A percentile compares a stretch with the other conserved stretches of the same genome.
These are phyloP conservation scores for Penicillium sp. DNA, from an alignment of 2,329 filamentous ascomycete genomes.

Conservation along the genomic window DNA sequence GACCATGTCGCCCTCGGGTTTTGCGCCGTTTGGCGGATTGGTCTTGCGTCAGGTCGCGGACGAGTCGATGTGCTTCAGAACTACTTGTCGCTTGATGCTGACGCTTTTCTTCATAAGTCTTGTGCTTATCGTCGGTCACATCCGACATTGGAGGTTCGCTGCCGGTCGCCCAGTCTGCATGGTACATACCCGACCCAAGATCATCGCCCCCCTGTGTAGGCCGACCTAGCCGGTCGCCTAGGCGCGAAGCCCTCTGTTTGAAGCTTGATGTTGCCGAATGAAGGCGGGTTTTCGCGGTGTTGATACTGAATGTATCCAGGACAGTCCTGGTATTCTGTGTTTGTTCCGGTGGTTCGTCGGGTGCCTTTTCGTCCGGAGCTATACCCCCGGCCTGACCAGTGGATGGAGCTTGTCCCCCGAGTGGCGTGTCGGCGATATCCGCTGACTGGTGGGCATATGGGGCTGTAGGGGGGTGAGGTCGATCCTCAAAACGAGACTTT, in stretches of 20 bases:
- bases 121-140: conserved; percentile 32
- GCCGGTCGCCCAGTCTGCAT: conserved; percentile 29
- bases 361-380: conserved; percentile 2
- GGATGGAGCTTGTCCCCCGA: neutral
- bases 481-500: conserved; percentile 5
- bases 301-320: neutral
- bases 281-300: conserved; percentile 1
- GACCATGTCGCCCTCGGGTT: conserved; percentile 14
- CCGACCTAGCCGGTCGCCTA: conserved; percentile 26
- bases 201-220: conserved; percentile 26
- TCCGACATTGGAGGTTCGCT: conserved; percentile 26
- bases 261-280: conserved; percentile 1
- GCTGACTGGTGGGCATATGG: conserved; percentile 26
- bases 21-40: conserved; percentile 22
- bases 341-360: neutral
- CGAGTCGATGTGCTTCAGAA: conserved; percentile 33
- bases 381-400: neutral
- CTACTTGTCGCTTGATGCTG: conserved; percentile 25
- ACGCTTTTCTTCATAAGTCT: conserved; percentile 28
- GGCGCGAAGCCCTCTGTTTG: conserved; percentile 12
- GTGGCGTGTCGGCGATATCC: conserved; percentile 29
- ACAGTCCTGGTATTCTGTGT: neutral
- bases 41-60: conserved; percentile 33
- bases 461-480: conserved; percentile 16
- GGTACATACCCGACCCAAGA: conserved; percentile 23